phyloP scores from a whole-genome alignment of 1,284 basidiomycete species.

The Lentinula novae-zelandiae region DNA sequence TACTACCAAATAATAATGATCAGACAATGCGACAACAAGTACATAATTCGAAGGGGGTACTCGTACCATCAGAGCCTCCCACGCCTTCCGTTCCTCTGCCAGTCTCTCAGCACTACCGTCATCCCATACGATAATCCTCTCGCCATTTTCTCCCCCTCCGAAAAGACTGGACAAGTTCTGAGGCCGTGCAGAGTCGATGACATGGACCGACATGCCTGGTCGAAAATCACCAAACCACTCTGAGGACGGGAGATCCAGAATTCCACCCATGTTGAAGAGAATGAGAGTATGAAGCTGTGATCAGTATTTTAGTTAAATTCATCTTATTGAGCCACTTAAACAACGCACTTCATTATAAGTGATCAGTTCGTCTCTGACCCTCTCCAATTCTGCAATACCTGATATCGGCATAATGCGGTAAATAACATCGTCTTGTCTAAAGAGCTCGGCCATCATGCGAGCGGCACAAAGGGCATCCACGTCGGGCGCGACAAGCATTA shows the following conservation, averaged over 20 bases:
- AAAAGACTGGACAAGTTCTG: constrained; percentile 91
- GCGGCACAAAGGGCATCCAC: constrained; percentile 90
- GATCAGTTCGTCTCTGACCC: constrained; percentile 64
- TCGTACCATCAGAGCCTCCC: constrained; percentile 76
- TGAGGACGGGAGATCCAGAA: constrained; percentile 75
- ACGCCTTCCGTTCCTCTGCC: constrained; percentile 65
- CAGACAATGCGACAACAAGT: not conserved
- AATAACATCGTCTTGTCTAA: constrained; percentile 92
- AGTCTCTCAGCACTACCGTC: constrained; percentile 76
- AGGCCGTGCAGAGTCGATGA: constrained; percentile 93
- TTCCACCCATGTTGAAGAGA: constrained; percentile 89
- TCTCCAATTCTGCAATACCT: constrained; percentile 74
- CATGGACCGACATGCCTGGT: constrained; percentile 69
- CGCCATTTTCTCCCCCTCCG: constrained; percentile 63
- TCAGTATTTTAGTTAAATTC: constrained; percentile 8
- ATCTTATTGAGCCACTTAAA: not conserved
- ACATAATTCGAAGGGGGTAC: not conserved
- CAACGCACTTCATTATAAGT: constrained; percentile 64
- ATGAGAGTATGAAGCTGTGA: constrained; percentile 85
- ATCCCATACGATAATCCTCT: constrained; percentile 84
- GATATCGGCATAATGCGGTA: constrained; percentile 92
- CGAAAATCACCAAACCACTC: constrained; percentile 76
- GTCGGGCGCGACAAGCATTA: constrained; percentile 85
- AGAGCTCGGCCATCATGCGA: constrained; percentile 84
- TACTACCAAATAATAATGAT: constrained; percentile 41